Evolutionary conservation across 805 yeast genomes (phyloP).

Genomic region (Hanseniaspora occidentalis): DNA sequence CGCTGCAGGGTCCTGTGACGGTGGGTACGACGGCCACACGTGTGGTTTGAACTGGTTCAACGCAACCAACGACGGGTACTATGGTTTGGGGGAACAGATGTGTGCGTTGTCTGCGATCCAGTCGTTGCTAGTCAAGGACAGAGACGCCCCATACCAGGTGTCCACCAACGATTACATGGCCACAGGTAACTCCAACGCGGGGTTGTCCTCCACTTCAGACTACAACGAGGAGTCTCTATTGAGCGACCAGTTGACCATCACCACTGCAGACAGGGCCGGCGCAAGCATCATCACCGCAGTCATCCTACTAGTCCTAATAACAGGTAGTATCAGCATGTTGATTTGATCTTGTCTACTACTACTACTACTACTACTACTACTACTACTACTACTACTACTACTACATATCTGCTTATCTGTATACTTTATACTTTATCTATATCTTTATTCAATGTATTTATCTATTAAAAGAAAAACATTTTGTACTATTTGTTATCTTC

Average conservation of each 20-base stretch:
- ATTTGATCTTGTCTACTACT: constrained; percentile 19
- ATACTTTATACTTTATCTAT: no score
- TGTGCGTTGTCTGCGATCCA: constrained; percentile 54
- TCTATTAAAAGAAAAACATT: no score
- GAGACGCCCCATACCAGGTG: constrained; percentile 40
- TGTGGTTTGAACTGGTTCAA: constrained; percentile 61
- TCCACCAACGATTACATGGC: constrained; percentile 41
- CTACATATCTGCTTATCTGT: no score
- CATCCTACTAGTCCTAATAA: constrained; percentile 45
- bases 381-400: no score
- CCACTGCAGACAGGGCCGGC: constrained; percentile 66
- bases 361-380: no score
- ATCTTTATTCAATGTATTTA: no score
- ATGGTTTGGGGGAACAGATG: constrained; percentile 75
- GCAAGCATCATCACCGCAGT: constrained; percentile 81
- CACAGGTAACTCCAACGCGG: constrained; percentile 41
- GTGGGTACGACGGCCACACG: constrained; percentile 64
- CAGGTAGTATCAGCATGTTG: constrained; percentile 73
- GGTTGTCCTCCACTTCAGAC: constrained; percentile 26
- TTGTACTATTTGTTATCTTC: no score
- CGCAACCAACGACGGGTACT: constrained; percentile 46
- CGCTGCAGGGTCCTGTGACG: constrained; percentile 60
- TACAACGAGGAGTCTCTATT: constrained; percentile 16
- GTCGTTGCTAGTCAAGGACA: constrained; percentile 30
- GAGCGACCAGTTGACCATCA: constrained; percentile 31